A percentile compares a stretch with the other conserved stretches of the same genome.
phyloP scores from a whole-genome alignment of 331 rosid species.

The Pyracantha coccinea region DNA sequence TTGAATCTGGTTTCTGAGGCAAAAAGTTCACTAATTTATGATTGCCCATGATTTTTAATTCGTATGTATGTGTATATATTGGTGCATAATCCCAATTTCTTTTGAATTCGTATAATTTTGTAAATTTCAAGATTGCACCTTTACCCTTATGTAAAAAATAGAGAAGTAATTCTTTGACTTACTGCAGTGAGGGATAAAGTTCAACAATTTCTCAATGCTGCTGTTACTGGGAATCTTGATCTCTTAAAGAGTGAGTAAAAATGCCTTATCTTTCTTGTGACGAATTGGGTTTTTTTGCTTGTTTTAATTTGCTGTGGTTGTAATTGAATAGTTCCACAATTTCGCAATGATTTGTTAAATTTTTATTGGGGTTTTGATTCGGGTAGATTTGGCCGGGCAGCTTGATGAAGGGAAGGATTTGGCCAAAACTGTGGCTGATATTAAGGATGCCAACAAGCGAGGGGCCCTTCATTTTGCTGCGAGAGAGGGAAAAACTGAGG shows the following conservation, averaged over 20 bases:
- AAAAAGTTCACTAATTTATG: neutral
- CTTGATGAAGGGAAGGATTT: constrained; percentile 73
- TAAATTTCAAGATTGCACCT: neutral
- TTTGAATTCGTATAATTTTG: neutral
- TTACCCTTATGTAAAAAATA: neutral
- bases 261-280: neutral
- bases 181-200: constrained; percentile 36
- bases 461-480: constrained; percentile 96
- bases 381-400: constrained; percentile 54
- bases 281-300: constrained; percentile 1
- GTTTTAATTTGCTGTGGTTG: neutral
- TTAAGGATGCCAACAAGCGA: constrained; percentile 88
- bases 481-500: constrained; percentile 71
- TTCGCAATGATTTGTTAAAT: neutral
- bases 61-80: neutral
- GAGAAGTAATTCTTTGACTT: neutral
- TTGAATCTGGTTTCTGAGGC: neutral
- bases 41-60: neutral
- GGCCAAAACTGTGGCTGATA: constrained; percentile 54
- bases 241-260: constrained; percentile 61
- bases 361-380: neutral
- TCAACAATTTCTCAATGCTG: constrained; percentile 79
- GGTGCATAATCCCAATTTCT: neutral
- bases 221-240: constrained; percentile 73
- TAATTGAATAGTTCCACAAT: neutral